Base-by-base conservation (phyloP, 2,329 filamentous ascomycete species). In the Malbranchea cinnamomea region DNA sequence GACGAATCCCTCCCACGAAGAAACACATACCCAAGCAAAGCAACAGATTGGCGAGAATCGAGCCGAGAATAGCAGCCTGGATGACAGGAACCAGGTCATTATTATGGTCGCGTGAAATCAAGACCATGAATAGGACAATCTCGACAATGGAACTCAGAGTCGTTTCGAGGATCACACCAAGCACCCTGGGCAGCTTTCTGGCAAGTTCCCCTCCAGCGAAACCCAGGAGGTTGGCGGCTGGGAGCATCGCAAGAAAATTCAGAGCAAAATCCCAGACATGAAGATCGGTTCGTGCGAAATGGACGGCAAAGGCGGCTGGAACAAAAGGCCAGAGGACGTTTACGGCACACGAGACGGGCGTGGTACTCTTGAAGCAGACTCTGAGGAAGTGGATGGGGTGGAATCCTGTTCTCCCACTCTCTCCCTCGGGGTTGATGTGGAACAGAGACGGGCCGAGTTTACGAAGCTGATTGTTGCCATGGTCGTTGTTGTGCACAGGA, bases 1-100 rank as follows among this genome's bases (percentile, higher is more conserved):
- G 69, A 31, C 63, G 61, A 20, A 87, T 40, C 6, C 83, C 82
- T 23, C 80, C 80, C 13, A 74, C 67, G 37, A 87, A 71, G 59
- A 92, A 91, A 50, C 81, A 89, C 30, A 76, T 47, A 0, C 83
- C 83, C 15, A 91, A 56, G 42, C 82, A 91, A 1, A 91, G 62
- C 25, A 91, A 57, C 56, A 89, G 68, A 18, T 83, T 91, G 8
- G 83, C 81, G 19, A 92, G 53, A 25, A 91, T 78, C 0, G 80
- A 87, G 20, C 83, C 82, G 0, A 91, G 58, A 32, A 91, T 85
- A 15, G 83, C 82, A 31, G 80, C 80, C 47, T 82, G 72, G 42
- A 91, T 81, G 41, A 89, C 78, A n/a, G 67, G 63, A 36, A 77
- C 56, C 17, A 56, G 37, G 23, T 52, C 47, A n/a, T 57, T 57